Conservation (phyloP, 176 grass and related monocot genomes). For the Phoenix dactylifera region DNA sequence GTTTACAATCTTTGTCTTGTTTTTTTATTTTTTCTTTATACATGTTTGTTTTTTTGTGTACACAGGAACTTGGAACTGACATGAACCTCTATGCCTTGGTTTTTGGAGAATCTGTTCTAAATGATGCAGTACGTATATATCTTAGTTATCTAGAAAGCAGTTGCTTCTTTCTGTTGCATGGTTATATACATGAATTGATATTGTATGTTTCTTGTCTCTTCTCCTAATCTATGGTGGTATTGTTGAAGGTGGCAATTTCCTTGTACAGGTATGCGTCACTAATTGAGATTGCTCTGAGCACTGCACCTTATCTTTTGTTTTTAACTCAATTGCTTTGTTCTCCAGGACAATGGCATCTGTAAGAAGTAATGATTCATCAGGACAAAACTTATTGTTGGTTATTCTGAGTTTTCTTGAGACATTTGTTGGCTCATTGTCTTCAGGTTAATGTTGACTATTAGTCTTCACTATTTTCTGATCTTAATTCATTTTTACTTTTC, state of each 20-base stretch:
- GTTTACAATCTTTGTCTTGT: no score
- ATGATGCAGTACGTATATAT: slow-evolving; percentile 81
- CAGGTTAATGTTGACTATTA: slow-evolving; percentile 36
- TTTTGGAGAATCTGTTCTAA: slow-evolving; percentile 98
- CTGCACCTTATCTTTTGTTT: not conserved
- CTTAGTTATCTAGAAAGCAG: slow-evolving; percentile 8
- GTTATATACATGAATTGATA: slow-evolving; percentile 4
- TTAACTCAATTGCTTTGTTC: slow-evolving; percentile 15
- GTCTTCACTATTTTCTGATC: no score
- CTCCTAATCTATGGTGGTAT: slow-evolving; percentile 12
- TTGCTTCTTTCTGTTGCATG: not conserved
- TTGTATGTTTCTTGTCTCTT: no score
- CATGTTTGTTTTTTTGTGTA: not conserved
- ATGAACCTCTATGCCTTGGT: slow-evolving; percentile 96
- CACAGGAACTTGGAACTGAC: slow-evolving; percentile 87
- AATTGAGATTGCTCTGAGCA: slow-evolving; percentile 10
- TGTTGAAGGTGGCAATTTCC: slow-evolving; percentile 95
- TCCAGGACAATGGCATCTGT: slow-evolving; percentile 96
- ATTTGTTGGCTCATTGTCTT: slow-evolving; percentile 96
- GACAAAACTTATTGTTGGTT: slow-evolving; percentile 75
- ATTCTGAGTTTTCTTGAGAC: slow-evolving; percentile 92
- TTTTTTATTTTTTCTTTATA: no score
- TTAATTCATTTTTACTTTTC: no score
- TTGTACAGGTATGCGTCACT: slow-evolving; percentile 69
- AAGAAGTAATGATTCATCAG: slow-evolving; percentile 70